Base-by-base conservation (phyloP, 805 yeast genomes). In the Kazachstania viticola region DNA sequence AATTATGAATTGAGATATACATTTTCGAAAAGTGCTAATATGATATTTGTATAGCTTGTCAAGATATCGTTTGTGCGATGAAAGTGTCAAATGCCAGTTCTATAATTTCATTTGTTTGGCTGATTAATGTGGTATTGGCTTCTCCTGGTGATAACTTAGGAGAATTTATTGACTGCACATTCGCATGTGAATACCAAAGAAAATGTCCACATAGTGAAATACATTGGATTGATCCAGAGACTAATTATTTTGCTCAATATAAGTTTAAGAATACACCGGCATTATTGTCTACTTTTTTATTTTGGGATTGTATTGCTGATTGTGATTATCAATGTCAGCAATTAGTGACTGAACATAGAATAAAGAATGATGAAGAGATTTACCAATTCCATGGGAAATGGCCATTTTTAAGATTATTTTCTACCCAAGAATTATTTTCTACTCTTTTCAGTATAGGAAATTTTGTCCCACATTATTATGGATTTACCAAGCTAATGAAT, bases 311-410 rank as follows among this genome's bases (percentile, higher is more conserved):
- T 50, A 57, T 57, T 2, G 68, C 75, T 18, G 76, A 91, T 49
- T 91, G 98, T 58, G 97, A 91, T 57, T 91, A 91, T 55, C 79
- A 75, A 44, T 91, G 98, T 54, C 97, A 91, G 54, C 75, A 84
- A 34, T 51, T 72, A 7, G 62, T 88, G 28, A 85, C 95, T 0
- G 46, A 49, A 2, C 60, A 69, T 24, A 62, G 94, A 15, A 56
- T 60, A 12, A 41, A 35, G 0, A 41, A 56, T 2, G 63, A 66
- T n/a, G 64, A 68, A 37, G 76, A 73, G 34, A 60, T 83, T 0
- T 67, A 67, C 25, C 98, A 91, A 54, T 91, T 83, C 58, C 95
- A 91, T 55, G 98, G 98, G 0, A 91, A 91, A 60, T 91, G 98
- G 98, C 97, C 97, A 2, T 91, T 91, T 48, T 39, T 63, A 13